Conservation (phyloP, 177 flowering plant genomes). For the Vitis hybrid region DNA sequence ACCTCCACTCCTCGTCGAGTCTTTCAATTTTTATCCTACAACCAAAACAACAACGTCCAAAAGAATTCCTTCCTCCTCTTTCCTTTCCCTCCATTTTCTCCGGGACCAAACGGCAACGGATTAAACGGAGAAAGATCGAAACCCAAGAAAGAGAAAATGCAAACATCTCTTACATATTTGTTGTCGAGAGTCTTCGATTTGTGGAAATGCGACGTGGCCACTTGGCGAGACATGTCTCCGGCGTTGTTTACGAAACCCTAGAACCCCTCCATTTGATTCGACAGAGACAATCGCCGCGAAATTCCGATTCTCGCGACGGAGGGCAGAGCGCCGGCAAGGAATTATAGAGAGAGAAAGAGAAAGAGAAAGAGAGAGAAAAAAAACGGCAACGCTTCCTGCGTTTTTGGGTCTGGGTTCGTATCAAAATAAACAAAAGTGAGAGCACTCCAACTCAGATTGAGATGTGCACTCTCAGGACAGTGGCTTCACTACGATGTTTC, state of each 20-base stretch:
- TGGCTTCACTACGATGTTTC: too few relatives aligned
- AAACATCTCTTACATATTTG: slow-evolving; percentile 68
- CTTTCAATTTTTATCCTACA: background rate
- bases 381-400: background rate
- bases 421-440: too few relatives aligned
- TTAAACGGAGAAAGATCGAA: background rate
- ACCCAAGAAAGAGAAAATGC: background rate
- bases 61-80: background rate
- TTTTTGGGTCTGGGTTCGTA: background rate
- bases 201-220: slow-evolving; percentile 57
- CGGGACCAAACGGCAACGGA: background rate
- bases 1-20: background rate
- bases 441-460: too few relatives aligned
- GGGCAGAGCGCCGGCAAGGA: background rate
- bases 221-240: slow-evolving; percentile 68
- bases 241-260: slow-evolving; percentile 4
- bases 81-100: background rate
- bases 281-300: background rate
- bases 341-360: background rate
- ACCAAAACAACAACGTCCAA: background rate
- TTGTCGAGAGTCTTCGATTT: slow-evolving; percentile 92
- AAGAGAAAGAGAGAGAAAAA: background rate
- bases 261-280: background rate
- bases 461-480: too few relatives aligned
- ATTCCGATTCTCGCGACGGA: slow-evolving; percentile 1